Conservation (phyloP, 768 basidiomycete genomes). For the Tulasnella sp. region DNA sequence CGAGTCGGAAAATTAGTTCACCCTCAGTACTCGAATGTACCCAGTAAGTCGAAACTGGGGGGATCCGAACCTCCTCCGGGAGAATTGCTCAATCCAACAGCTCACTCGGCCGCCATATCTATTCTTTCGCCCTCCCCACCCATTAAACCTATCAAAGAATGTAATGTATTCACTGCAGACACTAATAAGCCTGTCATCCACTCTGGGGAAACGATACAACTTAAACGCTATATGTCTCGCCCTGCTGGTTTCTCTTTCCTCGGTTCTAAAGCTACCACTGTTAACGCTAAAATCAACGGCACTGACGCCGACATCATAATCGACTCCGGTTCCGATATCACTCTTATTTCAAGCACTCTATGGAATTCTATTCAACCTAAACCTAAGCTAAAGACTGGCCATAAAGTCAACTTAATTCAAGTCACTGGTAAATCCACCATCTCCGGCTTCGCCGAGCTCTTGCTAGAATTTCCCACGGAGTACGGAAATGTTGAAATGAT, state of each 20-base stretch:
- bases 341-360: constrained; percentile 27
- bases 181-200: background rate
- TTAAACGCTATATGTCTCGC: constrained; percentile 33
- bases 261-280: constrained; percentile 38
- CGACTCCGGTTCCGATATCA: too few species aligned
- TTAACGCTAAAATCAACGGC: constrained; percentile 24
- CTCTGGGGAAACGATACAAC: background rate
- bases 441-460: constrained; percentile 33
- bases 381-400: constrained; percentile 36
- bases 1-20: background rate
- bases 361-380: constrained; percentile 13
- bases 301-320: constrained; percentile 31
- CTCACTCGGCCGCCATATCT: background rate
- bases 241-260: constrained; percentile 40
- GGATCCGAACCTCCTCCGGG: background rate
- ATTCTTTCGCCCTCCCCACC: background rate
- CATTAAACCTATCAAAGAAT: background rate
- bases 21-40: background rate
- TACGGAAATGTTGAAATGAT: background rate
- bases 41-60: background rate
- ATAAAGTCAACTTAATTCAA: too few species aligned
- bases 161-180: background rate
- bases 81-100: background rate
- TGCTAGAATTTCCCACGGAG: constrained; percentile 1
- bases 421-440: too few species aligned